A percentile compares a stretch with the other conserved stretches of the same genome.
Conservation (phyloP, 2,329 filamentous ascomycete genomes). For the Escovopsis weberi region DNA sequence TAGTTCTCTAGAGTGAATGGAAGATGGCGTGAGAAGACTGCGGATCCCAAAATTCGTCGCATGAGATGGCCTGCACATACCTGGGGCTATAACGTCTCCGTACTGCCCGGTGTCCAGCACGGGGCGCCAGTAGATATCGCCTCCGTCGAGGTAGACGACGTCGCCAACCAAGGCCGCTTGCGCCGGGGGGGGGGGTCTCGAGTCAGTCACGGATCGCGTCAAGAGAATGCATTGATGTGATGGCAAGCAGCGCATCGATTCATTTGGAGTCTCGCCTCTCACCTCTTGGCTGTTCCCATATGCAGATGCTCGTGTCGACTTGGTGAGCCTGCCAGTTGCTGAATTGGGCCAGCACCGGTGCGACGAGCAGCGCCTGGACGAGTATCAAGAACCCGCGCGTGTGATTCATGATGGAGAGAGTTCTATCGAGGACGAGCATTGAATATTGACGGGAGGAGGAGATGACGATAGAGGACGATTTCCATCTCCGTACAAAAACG, state of each 20-base stretch:
- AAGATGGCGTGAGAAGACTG: conserved; percentile 1
- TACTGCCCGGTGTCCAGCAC: conserved; percentile 30
- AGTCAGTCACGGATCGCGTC: conserved; percentile 8
- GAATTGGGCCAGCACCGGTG: conserved; percentile 22
- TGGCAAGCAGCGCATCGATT: background rate
- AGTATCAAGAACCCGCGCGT: conserved; percentile 5
- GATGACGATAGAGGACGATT: background rate
- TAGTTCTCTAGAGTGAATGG: conserved; percentile 30
- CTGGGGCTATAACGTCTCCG: conserved; percentile 17
- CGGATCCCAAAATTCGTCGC: too few species aligned
- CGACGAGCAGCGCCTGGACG: conserved; percentile 7
- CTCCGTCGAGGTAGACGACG: conserved; percentile 52
- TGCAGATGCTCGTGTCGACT: conserved; percentile 44
- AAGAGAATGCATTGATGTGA: background rate
- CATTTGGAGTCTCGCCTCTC: conserved; percentile 4
- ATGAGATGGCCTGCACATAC: conserved; percentile 17
- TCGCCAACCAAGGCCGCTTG: conserved; percentile 44
- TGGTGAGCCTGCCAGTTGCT: conserved; percentile 35
- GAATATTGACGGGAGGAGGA: too few species aligned
- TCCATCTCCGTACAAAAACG: background rate
- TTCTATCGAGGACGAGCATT: too few species aligned
- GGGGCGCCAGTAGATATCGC: conserved; percentile 37
- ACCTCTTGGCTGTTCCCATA: conserved; percentile 37
- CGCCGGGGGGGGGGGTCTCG: too few species aligned
- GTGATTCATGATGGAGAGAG: conserved; percentile 8